Conservation (phyloP, 2,329 filamentous ascomycete genomes). For the Hymenoscyphus occultus region DNA sequence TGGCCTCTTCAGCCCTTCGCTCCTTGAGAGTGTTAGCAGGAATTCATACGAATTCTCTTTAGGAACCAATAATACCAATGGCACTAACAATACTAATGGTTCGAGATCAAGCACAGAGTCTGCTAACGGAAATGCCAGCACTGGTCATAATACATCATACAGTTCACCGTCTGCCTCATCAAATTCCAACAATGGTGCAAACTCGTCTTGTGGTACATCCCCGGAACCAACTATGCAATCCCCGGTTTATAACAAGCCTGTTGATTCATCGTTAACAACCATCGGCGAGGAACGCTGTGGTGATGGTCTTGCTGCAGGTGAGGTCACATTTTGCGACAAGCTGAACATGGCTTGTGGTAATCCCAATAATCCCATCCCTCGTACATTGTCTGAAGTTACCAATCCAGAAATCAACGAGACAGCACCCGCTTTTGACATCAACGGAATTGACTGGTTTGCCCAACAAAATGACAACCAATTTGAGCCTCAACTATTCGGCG, state of each 20-base stretch:
- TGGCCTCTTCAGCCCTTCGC: conserved; percentile 57
- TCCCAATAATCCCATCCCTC: conserved; percentile 50
- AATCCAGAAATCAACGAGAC: conserved; percentile 29
- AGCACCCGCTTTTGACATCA: conserved; percentile 45
- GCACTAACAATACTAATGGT: conserved; percentile 39
- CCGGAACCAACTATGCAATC: conserved; percentile 74
- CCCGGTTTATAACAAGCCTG: conserved; percentile 56
- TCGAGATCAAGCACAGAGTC: conserved; percentile 43
- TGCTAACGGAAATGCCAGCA: conserved; percentile 30
- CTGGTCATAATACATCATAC: conserved; percentile 51
- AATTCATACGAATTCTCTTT: conserved; percentile 40
- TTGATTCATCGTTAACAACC: conserved; percentile 58
- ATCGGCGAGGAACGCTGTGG: conserved; percentile 63
- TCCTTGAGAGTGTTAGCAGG: conserved; percentile 46
- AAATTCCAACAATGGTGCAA: conserved; percentile 56
- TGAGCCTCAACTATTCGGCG: conserved; percentile 86
- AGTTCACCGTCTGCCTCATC: conserved; percentile 65
- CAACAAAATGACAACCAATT: conserved; percentile 83
- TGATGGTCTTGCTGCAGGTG: conserved; percentile 42
- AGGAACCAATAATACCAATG: conserved; percentile 41
- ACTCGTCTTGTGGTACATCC: conserved; percentile 71
- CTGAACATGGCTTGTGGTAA: conserved; percentile 55
- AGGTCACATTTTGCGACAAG: conserved; percentile 53
- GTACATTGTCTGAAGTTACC: conserved; percentile 39
- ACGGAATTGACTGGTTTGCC: conserved; percentile 68